Evolutionary conservation across 2,329 filamentous ascomycete species (phyloP).

Genomic region (Helminthosporium solani): DNA sequence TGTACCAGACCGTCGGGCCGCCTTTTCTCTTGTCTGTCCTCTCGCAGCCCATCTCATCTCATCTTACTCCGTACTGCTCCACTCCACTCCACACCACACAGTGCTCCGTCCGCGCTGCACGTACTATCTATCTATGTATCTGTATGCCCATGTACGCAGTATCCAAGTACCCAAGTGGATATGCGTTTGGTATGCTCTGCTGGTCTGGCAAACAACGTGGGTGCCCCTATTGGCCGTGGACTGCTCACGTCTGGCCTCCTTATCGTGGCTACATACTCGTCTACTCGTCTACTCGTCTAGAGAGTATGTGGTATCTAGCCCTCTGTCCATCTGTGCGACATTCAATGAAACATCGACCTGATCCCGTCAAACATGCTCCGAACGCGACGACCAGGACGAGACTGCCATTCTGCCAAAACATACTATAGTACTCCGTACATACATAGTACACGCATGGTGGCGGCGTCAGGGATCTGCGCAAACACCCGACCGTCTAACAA

Average conservation of each 20-base stretch:
- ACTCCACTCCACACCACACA: conserved; percentile 5
- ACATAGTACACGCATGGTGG: conserved; percentile 7
- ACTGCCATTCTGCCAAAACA: conserved; percentile 19
- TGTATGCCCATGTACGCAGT: too few species aligned
- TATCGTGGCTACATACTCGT: too few species aligned
- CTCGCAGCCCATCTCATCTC: conserved; percentile 1
- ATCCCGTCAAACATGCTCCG: conserved; percentile 10
- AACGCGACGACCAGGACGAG: background rate
- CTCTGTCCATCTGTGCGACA: conserved; percentile 22
- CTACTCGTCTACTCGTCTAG: too few species aligned
- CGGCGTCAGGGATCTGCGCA: conserved; percentile 2
- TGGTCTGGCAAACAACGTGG: conserved; percentile 15
- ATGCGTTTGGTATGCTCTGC: too few species aligned
- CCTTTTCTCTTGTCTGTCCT: too few species aligned
- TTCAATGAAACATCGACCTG: conserved; percentile 17
- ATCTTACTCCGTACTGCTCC: conserved; percentile 4
- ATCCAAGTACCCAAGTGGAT: too few species aligned
- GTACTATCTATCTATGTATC: too few species aligned
- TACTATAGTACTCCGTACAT: too few species aligned
- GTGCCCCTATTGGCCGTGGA: conserved; percentile 19
- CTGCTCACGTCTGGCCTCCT: conserved; percentile 15
- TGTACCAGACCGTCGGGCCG: conserved; percentile 30
- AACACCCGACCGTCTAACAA: conserved; percentile 5
- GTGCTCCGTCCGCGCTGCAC: conserved; percentile 7
- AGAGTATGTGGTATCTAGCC: too few species aligned